These are phyloP conservation scores for Phoma herbarum DNA, from an alignment of 2,329 filamentous ascomycete genomes.

Conservation along the genomic window DNA sequence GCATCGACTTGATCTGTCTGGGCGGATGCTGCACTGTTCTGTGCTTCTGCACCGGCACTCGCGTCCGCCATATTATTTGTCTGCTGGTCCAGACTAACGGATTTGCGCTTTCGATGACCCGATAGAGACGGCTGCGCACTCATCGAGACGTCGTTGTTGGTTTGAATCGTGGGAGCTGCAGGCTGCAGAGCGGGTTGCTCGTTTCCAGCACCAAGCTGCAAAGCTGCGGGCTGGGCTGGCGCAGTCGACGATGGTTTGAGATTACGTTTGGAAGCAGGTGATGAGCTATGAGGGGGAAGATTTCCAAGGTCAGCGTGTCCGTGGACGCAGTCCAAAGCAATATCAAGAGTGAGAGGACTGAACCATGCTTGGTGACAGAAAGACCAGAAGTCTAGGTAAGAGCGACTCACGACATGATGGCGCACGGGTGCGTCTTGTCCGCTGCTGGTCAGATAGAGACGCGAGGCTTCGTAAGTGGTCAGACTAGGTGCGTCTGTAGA, in stretches of 20 bases:
- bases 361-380: conserved; percentile 10
- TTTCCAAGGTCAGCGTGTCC: conserved; percentile 43
- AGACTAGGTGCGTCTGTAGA: conserved; percentile 35
- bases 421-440: conserved; percentile 33
- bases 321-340: conserved; percentile 12
- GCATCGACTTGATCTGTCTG: conserved; percentile 34
- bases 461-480: conserved; percentile 43
- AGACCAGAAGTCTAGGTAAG: conserved; percentile 19
- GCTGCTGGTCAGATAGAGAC: conserved; percentile 33
- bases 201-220: conserved; percentile 32
- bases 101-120: conserved; percentile 45
- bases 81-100: conserved; percentile 37
- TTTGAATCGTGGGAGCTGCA: conserved; percentile 38
- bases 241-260: conserved; percentile 54
- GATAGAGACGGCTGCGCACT: conserved; percentile 25
- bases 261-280: conserved; percentile 55
- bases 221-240: conserved; percentile 38
- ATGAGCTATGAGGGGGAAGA: conserved; percentile 48
- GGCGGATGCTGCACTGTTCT: conserved; percentile 36
- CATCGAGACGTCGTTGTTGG: conserved; percentile 29
- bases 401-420: conserved; percentile 53
- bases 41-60: conserved; percentile 26
- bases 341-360: conserved; percentile 12
- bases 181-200: conserved; percentile 43
- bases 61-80: conserved; percentile 38